Evolutionary conservation across 164 flowering plant genomes (phyloP), one percentile per base, ranked within the genome.

Genomic region (Vitis riparia): DNA sequence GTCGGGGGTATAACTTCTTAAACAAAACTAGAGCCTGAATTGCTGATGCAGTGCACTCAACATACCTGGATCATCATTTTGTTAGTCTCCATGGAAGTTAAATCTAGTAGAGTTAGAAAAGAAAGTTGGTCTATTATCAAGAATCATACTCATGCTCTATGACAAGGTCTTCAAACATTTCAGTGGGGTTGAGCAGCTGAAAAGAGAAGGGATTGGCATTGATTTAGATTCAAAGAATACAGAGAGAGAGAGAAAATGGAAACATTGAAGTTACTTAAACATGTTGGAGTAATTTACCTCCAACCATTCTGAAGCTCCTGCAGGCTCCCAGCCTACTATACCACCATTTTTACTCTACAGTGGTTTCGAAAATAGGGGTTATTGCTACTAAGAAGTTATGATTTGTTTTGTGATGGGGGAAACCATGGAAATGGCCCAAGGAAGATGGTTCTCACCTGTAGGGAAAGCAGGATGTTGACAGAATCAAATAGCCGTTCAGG

Each of bases 381-480:
- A 13, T 29, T 62, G 50, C 30, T 30, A 32, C 13, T 32, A 5
- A 62, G 3, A 58, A 14, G 61, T 58, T 58, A 13, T 9, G 11
- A 51, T 0, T 19, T 19, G 1, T 19, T 19, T 19, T 19, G 23
- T 19, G 23, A 19, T 19, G 23, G 23, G 23, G 23, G 23, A 19
- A 19, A 19, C 23, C 23, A 19, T 19, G 23, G 23, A 19, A 19
- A 19, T 19, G 23, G 23, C 23, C 55, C 13, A 51, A 19, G 23
- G 23, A 19, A 19, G 23, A 19, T 19, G 23, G 23, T 51, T 51
- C 14, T 66, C 65, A 83, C 88, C 79, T 87, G 91, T 3, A 87
- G 58, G 11, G 87, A 83, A 37, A 88, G 80, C 8, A 88, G 17
- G n/a, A 88, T 17, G 49, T 83, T 80, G 51, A 86, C 88, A 16